phyloP scores from a whole-genome alignment of 208 protist species.

The Leishmania lainsoni region DNA sequence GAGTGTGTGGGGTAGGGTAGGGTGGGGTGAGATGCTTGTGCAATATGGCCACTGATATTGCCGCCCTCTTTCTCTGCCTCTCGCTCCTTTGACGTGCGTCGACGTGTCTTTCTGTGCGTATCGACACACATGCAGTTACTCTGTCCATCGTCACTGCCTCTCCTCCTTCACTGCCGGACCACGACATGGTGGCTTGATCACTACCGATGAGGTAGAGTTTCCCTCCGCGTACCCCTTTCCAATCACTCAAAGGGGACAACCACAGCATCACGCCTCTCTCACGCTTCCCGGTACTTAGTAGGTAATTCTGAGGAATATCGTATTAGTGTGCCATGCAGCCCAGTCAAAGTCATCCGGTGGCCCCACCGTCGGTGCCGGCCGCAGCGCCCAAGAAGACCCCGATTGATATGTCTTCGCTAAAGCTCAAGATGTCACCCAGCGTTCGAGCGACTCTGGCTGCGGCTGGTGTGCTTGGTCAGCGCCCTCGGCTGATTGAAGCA shows the following conservation, averaged over 20 bases:
- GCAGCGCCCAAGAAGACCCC: conserved; percentile 75
- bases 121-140: background rate
- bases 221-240: background rate
- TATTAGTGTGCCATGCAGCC: conserved; percentile 24
- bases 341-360: conserved; percentile 12
- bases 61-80: background rate
- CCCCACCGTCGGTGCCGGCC: conserved; percentile 39
- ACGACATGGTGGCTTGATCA: background rate
- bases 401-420: conserved; percentile 49
- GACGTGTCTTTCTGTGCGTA: background rate
- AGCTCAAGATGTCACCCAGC: conserved; percentile 31
- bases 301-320: background rate
- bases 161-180: background rate
- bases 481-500: conserved; percentile 29
- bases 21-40: background rate
- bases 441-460: conserved; percentile 29
- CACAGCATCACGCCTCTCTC: background rate
- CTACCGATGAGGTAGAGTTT: background rate
- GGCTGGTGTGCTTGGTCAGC: conserved; percentile 21
- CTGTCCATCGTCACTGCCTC: background rate
- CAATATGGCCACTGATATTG: background rate
- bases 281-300: background rate
- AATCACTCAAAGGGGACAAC: background rate
- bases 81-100: background rate
- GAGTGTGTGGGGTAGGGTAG: background rate